phyloP scores from a whole-genome alignment of 305 asterid genomes.

The Fraxinus sp. region DNA sequence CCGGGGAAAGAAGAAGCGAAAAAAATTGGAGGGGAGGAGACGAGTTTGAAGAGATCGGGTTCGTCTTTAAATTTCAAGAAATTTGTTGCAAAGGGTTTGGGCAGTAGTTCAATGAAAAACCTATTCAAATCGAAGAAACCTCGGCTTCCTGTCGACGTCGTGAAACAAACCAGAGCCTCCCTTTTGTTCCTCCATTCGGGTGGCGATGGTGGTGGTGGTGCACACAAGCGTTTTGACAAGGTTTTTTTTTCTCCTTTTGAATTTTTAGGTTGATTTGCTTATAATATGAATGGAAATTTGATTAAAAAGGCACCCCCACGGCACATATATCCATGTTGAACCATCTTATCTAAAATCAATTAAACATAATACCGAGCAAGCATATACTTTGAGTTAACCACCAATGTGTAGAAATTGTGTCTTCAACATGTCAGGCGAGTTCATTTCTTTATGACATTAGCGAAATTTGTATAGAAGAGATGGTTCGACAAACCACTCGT shows the following conservation, averaged over 20 bases:
- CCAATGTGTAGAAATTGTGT: not conserved
- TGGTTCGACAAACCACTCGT: not conserved
- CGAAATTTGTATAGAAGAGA: not conserved
- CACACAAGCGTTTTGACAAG: slow-evolving; percentile 39
- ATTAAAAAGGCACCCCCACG: not conserved
- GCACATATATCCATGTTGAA: not conserved
- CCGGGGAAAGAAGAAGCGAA: slow-evolving; percentile 43
- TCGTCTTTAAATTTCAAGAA: slow-evolving; percentile 44
- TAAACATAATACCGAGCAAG: not conserved
- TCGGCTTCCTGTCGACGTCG: slow-evolving; percentile 36
- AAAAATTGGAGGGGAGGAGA: slow-evolving; percentile 14
- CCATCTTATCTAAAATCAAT: not conserved
- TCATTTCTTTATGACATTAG: not conserved
- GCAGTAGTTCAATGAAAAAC: slow-evolving; percentile 43
- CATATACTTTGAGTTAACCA: not conserved
- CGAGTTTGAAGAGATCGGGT: slow-evolving; percentile 17
- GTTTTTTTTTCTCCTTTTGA: slow-evolving; percentile 19
- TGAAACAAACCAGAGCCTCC: slow-evolving; percentile 25
- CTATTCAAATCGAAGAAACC: slow-evolving; percentile 54
- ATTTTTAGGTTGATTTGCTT: not conserved
- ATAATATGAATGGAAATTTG: not conserved
- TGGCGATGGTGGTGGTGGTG: not conserved
- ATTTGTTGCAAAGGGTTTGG: slow-evolving; percentile 52
- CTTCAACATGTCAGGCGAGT: not conserved
- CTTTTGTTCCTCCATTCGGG: slow-evolving; percentile 9